Evolutionary conservation across 495 filamentous ascomycete genomes (phyloP), one percentile per base, ranked within the genome.

Genomic region (Lasiosphaeria miniovina): DNA sequence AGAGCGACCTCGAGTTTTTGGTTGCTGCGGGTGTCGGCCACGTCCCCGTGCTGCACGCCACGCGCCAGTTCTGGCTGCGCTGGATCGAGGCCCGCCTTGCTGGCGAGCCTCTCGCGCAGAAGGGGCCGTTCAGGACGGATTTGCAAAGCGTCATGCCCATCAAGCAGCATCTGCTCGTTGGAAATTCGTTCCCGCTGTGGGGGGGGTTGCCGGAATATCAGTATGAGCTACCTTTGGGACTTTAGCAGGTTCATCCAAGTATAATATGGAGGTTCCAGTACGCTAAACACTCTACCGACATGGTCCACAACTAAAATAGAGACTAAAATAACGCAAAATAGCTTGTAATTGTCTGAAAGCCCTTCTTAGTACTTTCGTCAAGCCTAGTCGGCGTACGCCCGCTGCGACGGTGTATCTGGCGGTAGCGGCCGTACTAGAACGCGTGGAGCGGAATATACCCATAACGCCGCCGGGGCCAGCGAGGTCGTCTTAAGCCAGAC

Each of bases 21-120:
- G 65, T 70, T 35, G 69, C 73, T 8, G 51, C 68, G 3, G 67
- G 66, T 1, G 68, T 72, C 36, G 61, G 66, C 5, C 77, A 79
- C 52, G 73, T 74, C 10, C 69, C 71, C 15, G 61, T 60, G 17
- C 69, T 80, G 15, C 62, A 74, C 45, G 74, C 75, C 6, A 67
- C 70, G 8, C 63, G 68, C 36, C 68, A 61, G 55, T 64, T 55
- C 46, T 78, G 76, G 76, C 55, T 80, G 55, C 53, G 59, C 51
- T 80, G 76, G 76, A 77, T 80, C 45, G 66, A 63, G 17, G 68
- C 75, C 11, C 59, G 73, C 8, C 73, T 79, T 53, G 62, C 50
- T 8, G 72, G 71, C 0, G 46, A 57, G 33, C 32, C 61, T 1
- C 15, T 66, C 8, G 55, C 35, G 53, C 54, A 55, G 17, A 36